Base-by-base conservation (phyloP, 768 basidiomycete genomes). In the Pleurotus salmoneostramineus region DNA sequence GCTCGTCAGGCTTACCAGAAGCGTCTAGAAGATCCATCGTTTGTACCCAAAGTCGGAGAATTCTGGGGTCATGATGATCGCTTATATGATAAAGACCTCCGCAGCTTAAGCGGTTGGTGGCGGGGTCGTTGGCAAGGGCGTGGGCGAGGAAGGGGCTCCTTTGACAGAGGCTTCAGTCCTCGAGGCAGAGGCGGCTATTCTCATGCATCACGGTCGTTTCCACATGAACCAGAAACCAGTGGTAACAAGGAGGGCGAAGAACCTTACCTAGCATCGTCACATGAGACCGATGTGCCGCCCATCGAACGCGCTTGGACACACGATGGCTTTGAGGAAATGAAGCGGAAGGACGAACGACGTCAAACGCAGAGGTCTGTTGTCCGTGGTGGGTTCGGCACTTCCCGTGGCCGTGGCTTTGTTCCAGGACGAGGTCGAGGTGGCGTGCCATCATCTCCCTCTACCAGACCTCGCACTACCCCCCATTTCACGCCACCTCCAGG, bases 61-160 rank as follows among this genome's bases (percentile, higher is more conserved):
- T 97, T 97, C 67, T 97, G 93, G 93, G 87, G 91, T 4, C 95
- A 97, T 67, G 95, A 97, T 69, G 94, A 96, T 69, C 87, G 95
- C 48, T 74, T 94, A 56, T 75, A 93, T 68, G 88, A 91, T 71
- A 91, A 91, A 69, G 85, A 91, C 60, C 71, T 92, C 43, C 83
- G 93, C 43, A 88, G 87, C 66, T 72, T 95, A 46, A 93, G 90
- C 72, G 85, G 84, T 1, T 94, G 91, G 92, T 94, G 93, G 92
- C 78, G 90, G 58, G 89, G 87, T 43, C 80, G 82, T 60, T 86
- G 89, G 86, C 81, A 88, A 67, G 83, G 84, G 44, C 81, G 89
- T 15, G 83, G 84, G 8, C 79, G 89, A 44, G 85, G 84, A 5
- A 71, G 86, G 48, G 85, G 79, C 7, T 67, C 70, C 1, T 75